Conservation (phyloP, 2,329 filamentous ascomycete species). For the Rhexocercosporidium sp. region DNA sequence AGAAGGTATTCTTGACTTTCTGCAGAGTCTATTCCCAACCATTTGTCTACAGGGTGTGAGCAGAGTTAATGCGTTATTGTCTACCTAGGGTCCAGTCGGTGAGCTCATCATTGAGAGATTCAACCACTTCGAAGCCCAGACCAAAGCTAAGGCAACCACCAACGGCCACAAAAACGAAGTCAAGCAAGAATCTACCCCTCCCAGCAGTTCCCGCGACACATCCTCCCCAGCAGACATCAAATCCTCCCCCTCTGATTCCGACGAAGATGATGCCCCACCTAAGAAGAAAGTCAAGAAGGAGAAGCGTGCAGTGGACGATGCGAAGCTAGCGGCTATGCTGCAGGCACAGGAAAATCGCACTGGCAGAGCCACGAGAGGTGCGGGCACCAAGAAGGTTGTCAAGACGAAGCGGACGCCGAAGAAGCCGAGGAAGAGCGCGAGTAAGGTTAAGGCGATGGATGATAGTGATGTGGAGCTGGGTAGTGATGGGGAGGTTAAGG, state of each 20-base stretch:
- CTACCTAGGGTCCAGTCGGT: conserved; percentile 54
- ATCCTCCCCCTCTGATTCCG: conserved; percentile 33
- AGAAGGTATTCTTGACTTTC: conserved; percentile 42
- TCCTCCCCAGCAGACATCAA: conserved; percentile 14
- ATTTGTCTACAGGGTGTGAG: neutral
- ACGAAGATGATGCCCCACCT: conserved; percentile 46
- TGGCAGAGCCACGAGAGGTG: conserved; percentile 75
- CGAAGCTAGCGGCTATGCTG: conserved; percentile 81
- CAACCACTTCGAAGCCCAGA: conserved; percentile 43
- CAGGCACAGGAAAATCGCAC: conserved; percentile 89
- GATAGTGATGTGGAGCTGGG: conserved; percentile 77
- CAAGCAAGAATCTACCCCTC: conserved; percentile 30
- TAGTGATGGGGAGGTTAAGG: conserved; percentile 60
- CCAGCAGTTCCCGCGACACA: conserved; percentile 18
- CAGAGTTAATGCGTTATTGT: neutral
- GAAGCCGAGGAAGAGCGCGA: conserved; percentile 69
- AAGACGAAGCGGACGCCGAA: conserved; percentile 17
- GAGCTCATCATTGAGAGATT: conserved; percentile 61
- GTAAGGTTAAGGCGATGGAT: conserved; percentile 77
- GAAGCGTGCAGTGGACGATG: conserved; percentile 71
- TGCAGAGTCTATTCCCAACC: neutral
- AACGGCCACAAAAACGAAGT: conserved; percentile 27
- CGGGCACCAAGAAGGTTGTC: conserved; percentile 55
- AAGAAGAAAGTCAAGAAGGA: conserved; percentile 70
- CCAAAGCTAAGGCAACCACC: conserved; percentile 21